These are phyloP conservation scores for Metschnikowia continentalis DNA, from an alignment of 805 yeast genomes.

Conservation along the genomic window DNA sequence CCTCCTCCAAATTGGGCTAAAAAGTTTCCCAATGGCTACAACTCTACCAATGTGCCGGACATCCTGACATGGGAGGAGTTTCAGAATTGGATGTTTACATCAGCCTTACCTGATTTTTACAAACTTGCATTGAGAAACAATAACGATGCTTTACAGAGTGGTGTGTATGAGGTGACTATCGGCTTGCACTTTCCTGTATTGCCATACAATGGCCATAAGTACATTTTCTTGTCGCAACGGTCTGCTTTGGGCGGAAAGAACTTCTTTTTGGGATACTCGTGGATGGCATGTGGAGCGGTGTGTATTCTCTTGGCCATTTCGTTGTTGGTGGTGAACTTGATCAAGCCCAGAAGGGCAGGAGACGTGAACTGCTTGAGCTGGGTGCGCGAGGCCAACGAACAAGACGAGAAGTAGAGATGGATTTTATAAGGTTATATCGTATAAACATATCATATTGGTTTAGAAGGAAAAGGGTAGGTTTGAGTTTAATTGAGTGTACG, in stretches of 20 bases:
- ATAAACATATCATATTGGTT: background rate
- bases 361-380: constrained; percentile 70
- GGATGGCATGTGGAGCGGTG: constrained; percentile 73
- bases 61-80: constrained; percentile 41
- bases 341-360: constrained; percentile 67
- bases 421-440: background rate
- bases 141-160: constrained; percentile 48
- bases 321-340: constrained; percentile 50
- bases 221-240: constrained; percentile 62
- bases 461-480: too few species aligned
- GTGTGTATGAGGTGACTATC: constrained; percentile 58
- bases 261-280: constrained; percentile 63
- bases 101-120: constrained; percentile 39
- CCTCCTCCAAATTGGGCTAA: constrained; percentile 48
- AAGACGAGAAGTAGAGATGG: constrained; percentile 11
- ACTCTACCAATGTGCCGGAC: constrained; percentile 40
- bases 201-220: constrained; percentile 64
- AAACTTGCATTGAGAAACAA: constrained; percentile 60
- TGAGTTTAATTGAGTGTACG: background rate
- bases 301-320: constrained; percentile 55
- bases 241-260: constrained; percentile 77
- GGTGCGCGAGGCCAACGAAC: constrained; percentile 45
- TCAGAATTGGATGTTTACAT: constrained; percentile 46
- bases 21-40: constrained; percentile 41
- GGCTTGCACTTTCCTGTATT: constrained; percentile 80